Evolutionary conservation across 2,329 filamentous ascomycete genomes (phyloP), one percentile per base, ranked within the genome.

Genomic region (Arthrinium puccinioides): DNA sequence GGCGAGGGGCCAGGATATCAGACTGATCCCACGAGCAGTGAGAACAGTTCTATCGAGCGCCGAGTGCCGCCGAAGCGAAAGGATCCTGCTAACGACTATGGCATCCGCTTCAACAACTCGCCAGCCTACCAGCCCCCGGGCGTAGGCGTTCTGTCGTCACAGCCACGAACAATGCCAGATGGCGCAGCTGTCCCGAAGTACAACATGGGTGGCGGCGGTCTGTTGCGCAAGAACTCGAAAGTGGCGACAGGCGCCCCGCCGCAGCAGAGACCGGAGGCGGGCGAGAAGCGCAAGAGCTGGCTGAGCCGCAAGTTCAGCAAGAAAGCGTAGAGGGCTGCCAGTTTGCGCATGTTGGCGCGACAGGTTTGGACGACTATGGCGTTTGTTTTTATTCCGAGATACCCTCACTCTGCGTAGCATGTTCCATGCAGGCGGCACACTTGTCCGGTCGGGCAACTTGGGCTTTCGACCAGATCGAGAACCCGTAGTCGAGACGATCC

Each of bases 41-140:
- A 95, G 55, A 94, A 94, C 63, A 94, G 87, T 64, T 94, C 87
- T 2, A 77, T 94, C 49, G 87, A 95, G 55, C 81, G 87, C 44
- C 67, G 80, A 18, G 74, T 79, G 36, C 67, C 69, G 5, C 64
- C 69, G 24, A 74, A 74, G 50, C 73, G 69, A 19, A 55, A 57
- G 40, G 72, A 79, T 33, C 70, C 72, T 7, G 53, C 62, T 6
- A 81, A 84, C 37, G 74, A 72, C 44, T 86, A 86, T 50, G 82
- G 83, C 35, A 81, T 81, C 45, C 68, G 64, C 29, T 73, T 75
- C 50, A 64, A 56, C 32, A 67, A 70, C 41, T 48, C 60, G 21
- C 50, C 64, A 10, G 44, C 60, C 11, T 66, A 67, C 44, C 67
- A 69, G 43, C 49, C 66, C 11, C 57, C 65, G 6, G 56, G 55